Evolutionary conservation across 2,329 filamentous ascomycete genomes (phyloP).

Genomic region (Aspergillus ochraceoroseus): DNA sequence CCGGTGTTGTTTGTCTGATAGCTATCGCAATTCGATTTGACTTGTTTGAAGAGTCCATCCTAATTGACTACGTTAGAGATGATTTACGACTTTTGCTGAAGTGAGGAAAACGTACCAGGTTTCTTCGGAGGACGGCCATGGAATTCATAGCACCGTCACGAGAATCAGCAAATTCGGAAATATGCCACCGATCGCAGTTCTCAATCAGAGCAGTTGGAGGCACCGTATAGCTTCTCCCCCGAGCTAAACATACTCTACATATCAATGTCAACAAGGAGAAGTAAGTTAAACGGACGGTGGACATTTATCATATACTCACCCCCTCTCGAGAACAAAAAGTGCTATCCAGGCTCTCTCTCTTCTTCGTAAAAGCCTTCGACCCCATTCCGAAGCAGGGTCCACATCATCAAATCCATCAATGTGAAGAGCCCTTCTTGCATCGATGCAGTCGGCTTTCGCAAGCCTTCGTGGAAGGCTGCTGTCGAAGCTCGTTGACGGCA

Average conservation of each 20-base stretch:
- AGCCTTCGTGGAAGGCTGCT: constrained; percentile 47
- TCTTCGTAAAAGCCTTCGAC: constrained; percentile 57
- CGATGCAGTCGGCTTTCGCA: constrained; percentile 64
- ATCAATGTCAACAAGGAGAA: not conserved
- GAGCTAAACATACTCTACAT: constrained; percentile 59
- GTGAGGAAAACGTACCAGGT: constrained; percentile 51
- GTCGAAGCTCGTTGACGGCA: constrained; percentile 51
- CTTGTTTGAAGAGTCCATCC: constrained; percentile 33
- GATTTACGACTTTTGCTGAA: not conserved
- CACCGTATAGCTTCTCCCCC: constrained; percentile 64
- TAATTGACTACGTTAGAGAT: constrained; percentile 15
- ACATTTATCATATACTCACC: constrained; percentile 36
- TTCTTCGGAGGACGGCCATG: constrained; percentile 63
- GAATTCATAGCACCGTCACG: constrained; percentile 69
- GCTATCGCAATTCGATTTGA: constrained; percentile 37
- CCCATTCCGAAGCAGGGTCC: constrained; percentile 57
- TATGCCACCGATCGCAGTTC: constrained; percentile 65
- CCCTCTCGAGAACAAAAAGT: constrained; percentile 66
- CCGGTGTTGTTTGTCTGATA: constrained; percentile 32
- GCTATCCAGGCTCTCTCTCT: constrained; percentile 67
- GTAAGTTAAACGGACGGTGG: no score
- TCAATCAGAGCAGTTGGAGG: constrained; percentile 62
- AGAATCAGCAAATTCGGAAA: constrained; percentile 57
- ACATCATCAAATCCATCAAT: constrained; percentile 65
- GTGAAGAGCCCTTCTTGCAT: constrained; percentile 58